Base-by-base conservation (phyloP, 2,329 filamentous ascomycete species). In the Neonectria faginata region DNA sequence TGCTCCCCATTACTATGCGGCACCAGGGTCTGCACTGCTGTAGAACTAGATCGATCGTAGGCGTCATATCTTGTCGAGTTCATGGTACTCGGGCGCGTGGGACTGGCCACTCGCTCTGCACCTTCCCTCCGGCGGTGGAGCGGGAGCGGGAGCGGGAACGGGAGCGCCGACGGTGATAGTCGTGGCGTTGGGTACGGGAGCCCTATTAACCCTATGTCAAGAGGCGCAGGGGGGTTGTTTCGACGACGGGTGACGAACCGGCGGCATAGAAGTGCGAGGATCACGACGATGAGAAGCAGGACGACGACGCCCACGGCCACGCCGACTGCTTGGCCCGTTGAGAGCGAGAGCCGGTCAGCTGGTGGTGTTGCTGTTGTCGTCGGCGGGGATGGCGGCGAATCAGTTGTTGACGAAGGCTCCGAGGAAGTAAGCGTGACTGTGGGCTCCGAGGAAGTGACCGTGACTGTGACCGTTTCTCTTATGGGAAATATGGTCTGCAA, bases 161-260 rank as follows among this genome's bases (percentile, higher is more conserved):
- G 27, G 18, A 39, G 44, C n/a, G 14, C 22, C 8, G 18, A 45
- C 39, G 12, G 39, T 14, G 57, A 60, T 5, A 60, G 39, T n/a
- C n/a, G 57, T 25, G 57, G 57, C 3, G 22, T 16, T 25, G 57
- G 57, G 33, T 60, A 60, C 36, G 57, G 57, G 39, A 31, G 52
- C n/a, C 57, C 57, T 52, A 60, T 52, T 25, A 60, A 50, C n/a
- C 20, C 48, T n/a, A 18, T 36, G 57, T 60, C 39, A 53, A 51
- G 27, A 22, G 48, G 25, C 25, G n/a, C 39, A 6, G 3, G 25
- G 25, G 56, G 20, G 3, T 14, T 10, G 7, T 48, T 58, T 18
- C 25, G 45, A 14, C 27, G 47, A 39, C 12, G 39, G 36, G 18
- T 5, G 29, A 44, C 47, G 18, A 44, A 57, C 55, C 55, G 44